phyloP scores from a whole-genome alignment of 169 alveolate species.

The Theileria parva region DNA sequence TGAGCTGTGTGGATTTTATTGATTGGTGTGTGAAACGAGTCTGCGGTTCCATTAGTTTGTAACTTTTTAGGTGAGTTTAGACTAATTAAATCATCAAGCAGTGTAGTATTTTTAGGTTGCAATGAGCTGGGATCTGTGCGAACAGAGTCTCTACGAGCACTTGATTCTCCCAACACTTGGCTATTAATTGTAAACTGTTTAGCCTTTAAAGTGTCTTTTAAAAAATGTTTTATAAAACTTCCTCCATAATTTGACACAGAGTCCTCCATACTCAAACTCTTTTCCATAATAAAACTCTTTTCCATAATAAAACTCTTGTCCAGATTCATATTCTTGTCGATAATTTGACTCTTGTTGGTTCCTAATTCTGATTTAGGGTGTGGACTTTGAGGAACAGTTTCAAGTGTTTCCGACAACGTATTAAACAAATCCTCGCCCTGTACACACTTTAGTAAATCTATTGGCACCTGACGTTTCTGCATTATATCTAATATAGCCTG shows the following conservation, averaged over 20 bases:
- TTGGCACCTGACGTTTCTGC: constrained; percentile 62
- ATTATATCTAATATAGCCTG: constrained; percentile 54
- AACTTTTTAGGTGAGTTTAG: not conserved
- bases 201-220: not conserved
- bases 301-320: not conserved
- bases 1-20: too few species aligned
- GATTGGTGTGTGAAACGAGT: too few species aligned
- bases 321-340: not conserved
- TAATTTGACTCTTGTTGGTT: not conserved
- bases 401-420: constrained; percentile 4
- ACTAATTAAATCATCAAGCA: not conserved
- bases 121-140: not conserved
- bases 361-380: not conserved
- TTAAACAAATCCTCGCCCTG: constrained; percentile 38
- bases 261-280: not conserved
- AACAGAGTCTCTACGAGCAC: not conserved
- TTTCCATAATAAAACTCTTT: not conserved
- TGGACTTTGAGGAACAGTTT: not conserved
- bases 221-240: not conserved
- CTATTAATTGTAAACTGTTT: not conserved
- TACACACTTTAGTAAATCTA: constrained; percentile 34
- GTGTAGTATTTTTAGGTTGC: too few species aligned
- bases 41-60: too few species aligned
- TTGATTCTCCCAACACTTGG: not conserved
- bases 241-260: not conserved